Percentiles rank a stretch among this genome's conserved stretches.
Conservation (phyloP, 2,329 filamentous ascomycete genomes). For the Fusarium marasasianum region DNA sequence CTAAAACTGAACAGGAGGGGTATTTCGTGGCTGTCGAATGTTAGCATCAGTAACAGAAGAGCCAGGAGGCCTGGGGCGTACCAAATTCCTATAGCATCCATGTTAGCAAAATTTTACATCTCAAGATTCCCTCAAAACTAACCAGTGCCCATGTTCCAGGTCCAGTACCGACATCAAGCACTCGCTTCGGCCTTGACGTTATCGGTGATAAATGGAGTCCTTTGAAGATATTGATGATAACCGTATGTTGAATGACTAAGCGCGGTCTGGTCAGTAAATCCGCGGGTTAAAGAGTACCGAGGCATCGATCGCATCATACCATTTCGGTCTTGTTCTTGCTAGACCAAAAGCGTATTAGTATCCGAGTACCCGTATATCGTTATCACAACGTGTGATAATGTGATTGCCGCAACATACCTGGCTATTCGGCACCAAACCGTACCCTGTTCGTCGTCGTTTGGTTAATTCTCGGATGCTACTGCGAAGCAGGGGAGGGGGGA, state of each 20-base stretch:
- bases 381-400: background rate
- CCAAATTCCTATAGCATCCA: conserved; percentile 29
- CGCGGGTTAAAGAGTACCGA: background rate
- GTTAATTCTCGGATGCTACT: conserved; percentile 3
- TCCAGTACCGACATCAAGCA: conserved; percentile 35
- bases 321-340: conserved; percentile 41
- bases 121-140: background rate
- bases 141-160: conserved; percentile 36
- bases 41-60: conserved; percentile 4
- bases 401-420: conserved; percentile 20
- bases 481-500: background rate
- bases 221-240: conserved; percentile 35
- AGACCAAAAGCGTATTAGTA: conserved; percentile 15
- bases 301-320: conserved; percentile 3
- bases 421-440: conserved; percentile 32
- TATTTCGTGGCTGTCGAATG: conserved; percentile 28
- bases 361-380: background rate
- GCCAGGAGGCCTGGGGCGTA: background rate
- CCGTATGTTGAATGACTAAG: conserved; percentile 34
- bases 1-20: conserved; percentile 32
- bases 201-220: conserved; percentile 36
- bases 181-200: conserved; percentile 22
- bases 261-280: conserved; percentile 16
- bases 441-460: conserved; percentile 14
- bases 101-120: background rate